These are phyloP conservation scores for Obba rivulosa DNA, from an alignment of 768 basidiomycete genomes.

Conservation along the genomic window DNA sequence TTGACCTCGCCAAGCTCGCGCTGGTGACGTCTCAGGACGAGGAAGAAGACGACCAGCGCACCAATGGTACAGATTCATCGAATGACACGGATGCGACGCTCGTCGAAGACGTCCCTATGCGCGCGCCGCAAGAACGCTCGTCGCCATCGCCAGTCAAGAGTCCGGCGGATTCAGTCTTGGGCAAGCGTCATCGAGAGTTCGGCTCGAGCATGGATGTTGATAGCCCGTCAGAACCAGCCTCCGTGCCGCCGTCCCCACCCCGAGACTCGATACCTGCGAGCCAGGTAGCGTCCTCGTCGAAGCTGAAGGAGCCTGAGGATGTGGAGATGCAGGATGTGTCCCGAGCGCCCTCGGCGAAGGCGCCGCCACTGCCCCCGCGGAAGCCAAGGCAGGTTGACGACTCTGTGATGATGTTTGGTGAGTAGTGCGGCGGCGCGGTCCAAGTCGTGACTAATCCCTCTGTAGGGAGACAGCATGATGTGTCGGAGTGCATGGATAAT, in stretches of 20 bases:
- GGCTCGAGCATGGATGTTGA: conserved; percentile 47
- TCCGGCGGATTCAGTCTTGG: conserved; percentile 44
- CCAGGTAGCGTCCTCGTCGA: conserved; percentile 16
- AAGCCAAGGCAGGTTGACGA: conserved; percentile 50
- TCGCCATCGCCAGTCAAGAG: conserved; percentile 19
- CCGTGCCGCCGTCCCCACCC: no score
- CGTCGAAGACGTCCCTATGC: conserved; percentile 59
- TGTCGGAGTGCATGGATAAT: conserved; percentile 98
- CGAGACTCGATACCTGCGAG: conserved; percentile 5
- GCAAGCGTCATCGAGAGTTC: conserved; percentile 51
- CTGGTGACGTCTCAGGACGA: conserved; percentile 88
- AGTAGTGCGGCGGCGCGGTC: conserved; percentile 15
- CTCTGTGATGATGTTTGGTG: conserved; percentile 90
- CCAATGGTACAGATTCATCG: conserved; percentile 71
- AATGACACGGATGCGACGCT: conserved; percentile 87
- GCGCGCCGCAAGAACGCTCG: conserved; percentile 29
- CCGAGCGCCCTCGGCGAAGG: conserved; percentile 30
- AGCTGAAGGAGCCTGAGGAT: conserved; percentile 22
- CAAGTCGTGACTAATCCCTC: conserved; percentile 3
- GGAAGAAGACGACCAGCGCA: conserved; percentile 71
- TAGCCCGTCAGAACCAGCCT: neutral
- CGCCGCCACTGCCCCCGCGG: conserved; percentile 53
- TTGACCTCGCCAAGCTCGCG: conserved; percentile 87
- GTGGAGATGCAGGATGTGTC: conserved; percentile 24
- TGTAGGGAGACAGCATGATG: conserved; percentile 92